Conservation (phyloP, 1,139 yeast species). For the Kodamaea derodonti region DNA sequence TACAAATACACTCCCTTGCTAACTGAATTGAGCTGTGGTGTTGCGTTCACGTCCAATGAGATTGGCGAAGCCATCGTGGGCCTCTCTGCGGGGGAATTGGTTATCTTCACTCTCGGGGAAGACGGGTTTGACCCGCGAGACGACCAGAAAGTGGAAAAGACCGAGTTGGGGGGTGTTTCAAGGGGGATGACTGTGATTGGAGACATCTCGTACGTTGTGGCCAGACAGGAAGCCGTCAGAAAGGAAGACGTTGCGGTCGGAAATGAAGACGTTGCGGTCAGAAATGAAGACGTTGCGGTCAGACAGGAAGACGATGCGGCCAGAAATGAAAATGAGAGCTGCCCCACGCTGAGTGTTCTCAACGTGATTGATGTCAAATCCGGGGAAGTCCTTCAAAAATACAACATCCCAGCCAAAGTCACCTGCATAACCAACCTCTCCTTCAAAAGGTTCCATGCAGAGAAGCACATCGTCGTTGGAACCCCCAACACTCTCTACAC, state of each 20-base stretch:
- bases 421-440: too few relatives aligned
- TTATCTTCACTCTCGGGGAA: constrained; percentile 58
- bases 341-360: too few relatives aligned
- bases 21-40: constrained; percentile 29
- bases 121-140: constrained; percentile 30
- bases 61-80: constrained; percentile 65
- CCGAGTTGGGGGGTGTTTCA: constrained; percentile 53
- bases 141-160: constrained; percentile 30
- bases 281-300: too few relatives aligned
- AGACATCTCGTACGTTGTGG: constrained; percentile 28
- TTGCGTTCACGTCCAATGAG: constrained; percentile 62
- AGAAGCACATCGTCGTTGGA: too few relatives aligned
- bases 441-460: too few relatives aligned
- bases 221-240: constrained; percentile 20
- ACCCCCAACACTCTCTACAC: too few relatives aligned
- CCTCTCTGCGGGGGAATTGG: constrained; percentile 48
- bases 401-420: too few relatives aligned
- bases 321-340: too few relatives aligned
- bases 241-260: constrained; percentile 1
- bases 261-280: constrained; percentile 3
- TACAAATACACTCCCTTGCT: constrained; percentile 44
- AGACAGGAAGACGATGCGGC: too few relatives aligned
- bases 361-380: too few relatives aligned
- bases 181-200: constrained; percentile 27
- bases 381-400: too few relatives aligned